A percentile compares a stretch with the other conserved stretches of the same genome.
phyloP scores from a whole-genome alignment of 257 asterid genomes.

The Handroanthus guayacan region DNA sequence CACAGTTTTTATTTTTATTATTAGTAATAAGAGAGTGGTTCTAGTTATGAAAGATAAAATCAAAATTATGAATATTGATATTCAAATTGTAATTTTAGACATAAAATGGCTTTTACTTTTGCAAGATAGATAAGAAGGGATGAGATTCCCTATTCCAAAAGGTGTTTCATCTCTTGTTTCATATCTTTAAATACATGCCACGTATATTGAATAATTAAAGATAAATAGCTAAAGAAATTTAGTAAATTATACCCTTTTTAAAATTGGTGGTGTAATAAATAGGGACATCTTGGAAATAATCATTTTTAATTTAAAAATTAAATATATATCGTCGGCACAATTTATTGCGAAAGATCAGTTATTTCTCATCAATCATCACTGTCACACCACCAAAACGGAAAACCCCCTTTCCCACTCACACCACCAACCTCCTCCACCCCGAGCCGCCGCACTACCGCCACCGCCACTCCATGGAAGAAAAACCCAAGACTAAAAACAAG shows the following conservation, averaged over 20 bases:
- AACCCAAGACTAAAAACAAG: constrained; percentile 47
- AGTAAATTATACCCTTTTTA: neutral
- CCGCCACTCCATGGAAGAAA: constrained; percentile 54
- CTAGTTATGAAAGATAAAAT: too few species aligned
- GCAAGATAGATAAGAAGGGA: too few species aligned
- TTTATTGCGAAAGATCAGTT: constrained; percentile 36
- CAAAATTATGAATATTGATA: too few species aligned
- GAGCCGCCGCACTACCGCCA: constrained; percentile 22
- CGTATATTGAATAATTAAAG: too few species aligned
- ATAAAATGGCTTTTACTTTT: too few species aligned
- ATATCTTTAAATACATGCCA: too few species aligned
- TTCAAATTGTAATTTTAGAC: too few species aligned
- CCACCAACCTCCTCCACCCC: constrained; percentile 15
- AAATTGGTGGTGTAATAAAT: neutral
- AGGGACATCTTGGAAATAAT: neutral
- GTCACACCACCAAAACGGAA: constrained; percentile 19
- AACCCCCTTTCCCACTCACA: neutral
- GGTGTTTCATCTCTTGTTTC: too few species aligned
- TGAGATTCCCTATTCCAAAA: too few species aligned
- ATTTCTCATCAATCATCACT: constrained; percentile 33
- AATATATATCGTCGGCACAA: constrained; percentile 33
- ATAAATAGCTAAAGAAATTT: neutral
- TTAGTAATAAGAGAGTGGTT: too few species aligned
- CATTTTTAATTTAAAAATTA: constrained; percentile 19
- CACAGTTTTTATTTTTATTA: too few species aligned